A percentile compares a stretch with the other conserved stretches of the same genome.
Evolutionary conservation across 306 rosid species (phyloP).

Genomic region (Phaseolus lunatus): DNA sequence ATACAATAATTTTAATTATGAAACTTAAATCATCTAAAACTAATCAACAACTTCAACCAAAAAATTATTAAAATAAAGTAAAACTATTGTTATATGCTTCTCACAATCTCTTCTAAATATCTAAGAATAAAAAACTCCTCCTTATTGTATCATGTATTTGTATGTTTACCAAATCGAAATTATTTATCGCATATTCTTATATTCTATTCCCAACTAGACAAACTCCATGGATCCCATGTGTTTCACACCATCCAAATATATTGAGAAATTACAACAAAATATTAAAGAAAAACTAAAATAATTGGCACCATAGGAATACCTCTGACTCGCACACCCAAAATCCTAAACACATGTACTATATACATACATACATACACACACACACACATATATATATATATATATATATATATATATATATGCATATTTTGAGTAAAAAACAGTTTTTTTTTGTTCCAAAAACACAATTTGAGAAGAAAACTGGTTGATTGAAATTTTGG

Average conservation of each 20-base stretch:
- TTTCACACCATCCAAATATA: background rate
- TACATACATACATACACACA: too few species aligned
- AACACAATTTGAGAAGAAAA: background rate
- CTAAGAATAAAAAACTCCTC: background rate
- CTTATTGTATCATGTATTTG: background rate
- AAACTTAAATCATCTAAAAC: background rate
- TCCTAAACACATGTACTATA: background rate
- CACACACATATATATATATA: too few species aligned
- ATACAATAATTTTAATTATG: background rate
- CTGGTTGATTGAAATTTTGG: background rate
- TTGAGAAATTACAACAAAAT: background rate
- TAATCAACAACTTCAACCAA: background rate
- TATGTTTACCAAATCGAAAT: background rate
- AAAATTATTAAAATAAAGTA: background rate
- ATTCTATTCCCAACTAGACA: conserved; percentile 18
- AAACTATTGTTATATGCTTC: background rate
- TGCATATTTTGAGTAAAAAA: background rate
- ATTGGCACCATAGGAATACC: background rate
- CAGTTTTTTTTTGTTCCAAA: background rate
- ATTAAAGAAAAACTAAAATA: background rate
- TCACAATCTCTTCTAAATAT: background rate
- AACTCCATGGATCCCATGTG: background rate
- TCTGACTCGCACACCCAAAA: background rate
- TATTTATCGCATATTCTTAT: background rate
- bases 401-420: too few species aligned